These are phyloP conservation scores for Mycena vulgaris DNA, from an alignment of 768 basidiomycete species.

Conservation along the genomic window DNA sequence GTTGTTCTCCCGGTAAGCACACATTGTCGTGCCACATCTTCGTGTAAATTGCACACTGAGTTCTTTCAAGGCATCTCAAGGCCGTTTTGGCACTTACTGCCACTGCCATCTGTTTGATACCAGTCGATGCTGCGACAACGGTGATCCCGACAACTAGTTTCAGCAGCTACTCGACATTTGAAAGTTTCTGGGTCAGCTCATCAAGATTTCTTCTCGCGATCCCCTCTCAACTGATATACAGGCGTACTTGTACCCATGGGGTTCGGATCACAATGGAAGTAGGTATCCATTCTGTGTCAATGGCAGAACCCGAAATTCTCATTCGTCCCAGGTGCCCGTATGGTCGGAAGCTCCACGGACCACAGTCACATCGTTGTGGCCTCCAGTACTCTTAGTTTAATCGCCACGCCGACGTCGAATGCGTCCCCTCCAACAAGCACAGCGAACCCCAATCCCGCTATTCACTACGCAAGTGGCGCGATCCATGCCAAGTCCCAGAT, in stretches of 20 bases:
- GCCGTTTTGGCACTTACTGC: slow-evolving; percentile 28
- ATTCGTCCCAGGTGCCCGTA: slow-evolving; percentile 53
- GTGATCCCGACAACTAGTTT: slow-evolving; percentile 60
- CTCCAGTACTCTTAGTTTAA: slow-evolving; percentile 56
- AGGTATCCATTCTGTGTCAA: slow-evolving; percentile 27
- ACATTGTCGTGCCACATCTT: not conserved
- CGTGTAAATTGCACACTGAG: not conserved
- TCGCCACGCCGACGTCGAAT: slow-evolving; percentile 58
- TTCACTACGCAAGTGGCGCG: slow-evolving; percentile 60
- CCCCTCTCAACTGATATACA: not conserved
- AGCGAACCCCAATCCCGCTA: slow-evolving; percentile 58
- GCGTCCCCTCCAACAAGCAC: slow-evolving; percentile 57
- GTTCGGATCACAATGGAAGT: slow-evolving; percentile 64
- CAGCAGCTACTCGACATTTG: slow-evolving; percentile 54
- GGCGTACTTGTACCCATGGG: slow-evolving; percentile 63
- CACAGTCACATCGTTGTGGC: slow-evolving; percentile 57
- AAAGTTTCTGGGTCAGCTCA: slow-evolving; percentile 52
- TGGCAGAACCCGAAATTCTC: not conserved
- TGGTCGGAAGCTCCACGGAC: slow-evolving; percentile 58
- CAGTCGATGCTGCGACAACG: slow-evolving; percentile 50
- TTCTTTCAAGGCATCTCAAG: slow-evolving; percentile 18
- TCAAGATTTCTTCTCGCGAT: not conserved
- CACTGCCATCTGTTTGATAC: slow-evolving; percentile 30
- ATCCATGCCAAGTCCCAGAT: slow-evolving; percentile 60
- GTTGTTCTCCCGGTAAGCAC: slow-evolving; percentile 21